A percentile compares a stretch with the other conserved stretches of the same genome.
Evolutionary conservation across 306 rosid genomes (phyloP).

Genomic region (Trichosanthes cucumerina): DNA sequence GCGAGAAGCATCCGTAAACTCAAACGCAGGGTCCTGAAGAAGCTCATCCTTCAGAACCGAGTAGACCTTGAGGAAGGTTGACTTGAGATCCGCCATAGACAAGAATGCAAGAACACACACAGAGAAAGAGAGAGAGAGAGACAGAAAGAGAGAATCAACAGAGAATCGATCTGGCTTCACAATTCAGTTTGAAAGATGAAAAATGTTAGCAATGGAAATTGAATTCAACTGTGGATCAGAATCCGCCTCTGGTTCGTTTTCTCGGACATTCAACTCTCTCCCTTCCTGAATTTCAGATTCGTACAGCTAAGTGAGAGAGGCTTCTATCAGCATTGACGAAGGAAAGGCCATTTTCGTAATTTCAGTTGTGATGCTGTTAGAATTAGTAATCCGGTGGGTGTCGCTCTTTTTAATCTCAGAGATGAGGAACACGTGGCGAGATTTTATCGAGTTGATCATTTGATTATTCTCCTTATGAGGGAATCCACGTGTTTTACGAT

Average conservation of each 20-base stretch:
- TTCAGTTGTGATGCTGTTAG: background rate
- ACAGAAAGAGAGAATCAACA: background rate
- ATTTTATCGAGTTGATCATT: too few relatives aligned
- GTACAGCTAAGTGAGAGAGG: background rate
- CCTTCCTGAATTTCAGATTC: background rate
- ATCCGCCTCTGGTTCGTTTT: background rate
- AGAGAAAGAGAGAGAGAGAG: background rate
- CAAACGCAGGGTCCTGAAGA: constrained; percentile 64
- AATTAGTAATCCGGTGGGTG: background rate
- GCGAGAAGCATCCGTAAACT: constrained; percentile 50
- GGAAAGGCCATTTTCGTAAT: background rate
- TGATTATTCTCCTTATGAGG: background rate
- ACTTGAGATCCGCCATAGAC: constrained; percentile 63
- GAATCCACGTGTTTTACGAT: background rate
- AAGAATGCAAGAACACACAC: background rate
- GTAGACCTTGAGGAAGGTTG: constrained; percentile 60
- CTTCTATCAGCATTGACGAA: background rate
- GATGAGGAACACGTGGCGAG: background rate
- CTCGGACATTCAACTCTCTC: background rate
- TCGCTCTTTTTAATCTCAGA: background rate
- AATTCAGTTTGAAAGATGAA: background rate
- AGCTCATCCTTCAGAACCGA: constrained; percentile 60
- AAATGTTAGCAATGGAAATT: background rate
- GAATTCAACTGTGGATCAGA: background rate
- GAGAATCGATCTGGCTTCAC: background rate